These are phyloP conservation scores for Colletotrichum liaoningense DNA, from an alignment of 2,329 filamentous ascomycete genomes.

Conservation along the genomic window DNA sequence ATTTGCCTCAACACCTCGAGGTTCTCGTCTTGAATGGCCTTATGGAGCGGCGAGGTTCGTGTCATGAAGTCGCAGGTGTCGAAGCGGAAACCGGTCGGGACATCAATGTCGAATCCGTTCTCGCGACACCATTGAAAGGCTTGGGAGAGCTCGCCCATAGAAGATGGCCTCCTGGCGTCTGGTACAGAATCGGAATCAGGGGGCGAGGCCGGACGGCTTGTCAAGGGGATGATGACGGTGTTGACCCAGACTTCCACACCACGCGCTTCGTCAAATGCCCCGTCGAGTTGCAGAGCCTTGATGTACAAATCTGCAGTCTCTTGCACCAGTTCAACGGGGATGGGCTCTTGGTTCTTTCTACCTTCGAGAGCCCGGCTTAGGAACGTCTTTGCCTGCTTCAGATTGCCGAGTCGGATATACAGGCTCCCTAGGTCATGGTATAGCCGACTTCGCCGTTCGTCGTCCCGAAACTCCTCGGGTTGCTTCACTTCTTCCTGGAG, in stretches of 20 bases:
- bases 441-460: conserved; percentile 35
- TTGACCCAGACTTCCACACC: conserved; percentile 42
- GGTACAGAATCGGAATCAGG: background rate
- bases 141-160: conserved; percentile 31
- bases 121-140: conserved; percentile 43
- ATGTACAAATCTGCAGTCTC: conserved; percentile 42
- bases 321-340: conserved; percentile 32
- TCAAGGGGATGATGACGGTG: conserved; percentile 2
- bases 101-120: conserved; percentile 42
- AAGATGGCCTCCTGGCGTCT: background rate
- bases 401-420: conserved; percentile 37
- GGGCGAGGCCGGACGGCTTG: conserved; percentile 11
- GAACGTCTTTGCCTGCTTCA: conserved; percentile 37
- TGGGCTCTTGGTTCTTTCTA: conserved; percentile 36
- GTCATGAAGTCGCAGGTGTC: conserved; percentile 37
- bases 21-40: conserved; percentile 40
- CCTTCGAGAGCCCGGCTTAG: conserved; percentile 40
- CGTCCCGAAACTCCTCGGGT: conserved; percentile 33
- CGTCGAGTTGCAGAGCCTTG: conserved; percentile 38
- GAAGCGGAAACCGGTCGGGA: conserved; percentile 39
- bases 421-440: conserved; percentile 44
- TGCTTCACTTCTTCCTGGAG: conserved; percentile 36
- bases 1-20: conserved; percentile 42
- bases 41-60: conserved; percentile 41
- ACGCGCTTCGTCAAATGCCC: conserved; percentile 41